A percentile compares a stretch with the other conserved stretches of the same genome.
Evolutionary conservation across 768 basidiomycete genomes (phyloP).

Genomic region (Leccinum disarticulatum): DNA sequence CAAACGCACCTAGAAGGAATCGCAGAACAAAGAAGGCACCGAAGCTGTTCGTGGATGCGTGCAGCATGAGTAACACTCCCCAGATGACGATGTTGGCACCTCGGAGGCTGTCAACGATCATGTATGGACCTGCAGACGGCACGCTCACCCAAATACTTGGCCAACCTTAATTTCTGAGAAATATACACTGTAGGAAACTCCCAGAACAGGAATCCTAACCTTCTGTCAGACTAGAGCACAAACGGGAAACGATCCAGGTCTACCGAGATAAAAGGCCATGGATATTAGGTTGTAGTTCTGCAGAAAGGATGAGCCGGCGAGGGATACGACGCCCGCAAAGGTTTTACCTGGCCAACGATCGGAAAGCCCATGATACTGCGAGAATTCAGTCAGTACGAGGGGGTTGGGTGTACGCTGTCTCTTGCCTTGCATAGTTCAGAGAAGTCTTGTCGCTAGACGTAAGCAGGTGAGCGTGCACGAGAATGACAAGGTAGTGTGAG

Average conservation of each 20-base stretch:
- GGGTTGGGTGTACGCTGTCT: neutral
- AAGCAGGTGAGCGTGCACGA: constrained; percentile 3
- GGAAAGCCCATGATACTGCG: constrained; percentile 65
- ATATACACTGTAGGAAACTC: constrained; percentile 69
- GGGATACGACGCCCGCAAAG: neutral
- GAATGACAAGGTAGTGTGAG: neutral
- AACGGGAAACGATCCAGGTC: neutral
- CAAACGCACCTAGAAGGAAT: constrained; percentile 51
- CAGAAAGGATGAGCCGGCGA: constrained; percentile 2
- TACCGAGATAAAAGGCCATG: constrained; percentile 62
- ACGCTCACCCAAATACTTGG: constrained; percentile 58
- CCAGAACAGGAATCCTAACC: constrained; percentile 53
- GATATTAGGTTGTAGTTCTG: constrained; percentile 65
- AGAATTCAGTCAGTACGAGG: constrained; percentile 8
- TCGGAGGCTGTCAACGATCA: constrained; percentile 12
- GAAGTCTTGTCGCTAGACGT: constrained; percentile 61
- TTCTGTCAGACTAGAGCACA: constrained; percentile 2
- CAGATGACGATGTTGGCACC: constrained; percentile 60
- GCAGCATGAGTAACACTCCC: constrained; percentile 60
- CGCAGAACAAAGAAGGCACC: constrained; percentile 62
- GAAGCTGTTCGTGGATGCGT: constrained; percentile 55
- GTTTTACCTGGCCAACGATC: constrained; percentile 54
- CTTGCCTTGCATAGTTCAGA: constrained; percentile 66
- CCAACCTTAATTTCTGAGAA: constrained; percentile 57
- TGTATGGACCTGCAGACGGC: neutral